Evolutionary conservation across 2,329 filamentous ascomycete genomes (phyloP).

Genomic region (Monilinia polystroma): DNA sequence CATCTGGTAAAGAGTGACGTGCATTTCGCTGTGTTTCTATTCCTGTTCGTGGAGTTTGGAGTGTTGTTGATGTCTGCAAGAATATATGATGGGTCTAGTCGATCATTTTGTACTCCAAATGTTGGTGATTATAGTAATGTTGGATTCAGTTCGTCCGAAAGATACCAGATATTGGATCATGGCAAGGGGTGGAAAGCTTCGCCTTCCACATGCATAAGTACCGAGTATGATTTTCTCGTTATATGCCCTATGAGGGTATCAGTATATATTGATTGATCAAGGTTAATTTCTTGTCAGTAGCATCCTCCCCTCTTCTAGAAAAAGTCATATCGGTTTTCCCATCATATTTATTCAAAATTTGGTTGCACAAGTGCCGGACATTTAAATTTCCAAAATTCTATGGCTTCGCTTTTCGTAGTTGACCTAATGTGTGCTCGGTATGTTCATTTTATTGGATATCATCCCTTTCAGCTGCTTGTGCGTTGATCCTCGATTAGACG

Average conservation of each 20-base stretch:
- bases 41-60: neutral
- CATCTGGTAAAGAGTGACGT: neutral
- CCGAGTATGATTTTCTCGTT: neutral
- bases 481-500: neutral
- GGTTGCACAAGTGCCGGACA: constrained; percentile 1
- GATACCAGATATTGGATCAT: constrained; percentile 1
- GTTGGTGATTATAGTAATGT: neutral
- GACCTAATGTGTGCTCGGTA: neutral
- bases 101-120: constrained; percentile 3
- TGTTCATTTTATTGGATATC: neutral
- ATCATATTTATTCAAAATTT: neutral
- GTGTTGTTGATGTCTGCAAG: neutral
- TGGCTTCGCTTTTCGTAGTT: neutral
- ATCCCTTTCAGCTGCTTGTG: constrained; percentile 7
- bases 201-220: constrained; percentile 15
- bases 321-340: constrained; percentile 17
- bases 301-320: neutral
- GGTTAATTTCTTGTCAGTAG: neutral
- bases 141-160: neutral
- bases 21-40: neutral
- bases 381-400: neutral
- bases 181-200: constrained; percentile 11
- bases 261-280: neutral
- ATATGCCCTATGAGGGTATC: neutral
- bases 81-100: neutral